phyloP scores from a whole-genome alignment of 2,329 filamentous ascomycete species.

The Penicillium brasilianum region DNA sequence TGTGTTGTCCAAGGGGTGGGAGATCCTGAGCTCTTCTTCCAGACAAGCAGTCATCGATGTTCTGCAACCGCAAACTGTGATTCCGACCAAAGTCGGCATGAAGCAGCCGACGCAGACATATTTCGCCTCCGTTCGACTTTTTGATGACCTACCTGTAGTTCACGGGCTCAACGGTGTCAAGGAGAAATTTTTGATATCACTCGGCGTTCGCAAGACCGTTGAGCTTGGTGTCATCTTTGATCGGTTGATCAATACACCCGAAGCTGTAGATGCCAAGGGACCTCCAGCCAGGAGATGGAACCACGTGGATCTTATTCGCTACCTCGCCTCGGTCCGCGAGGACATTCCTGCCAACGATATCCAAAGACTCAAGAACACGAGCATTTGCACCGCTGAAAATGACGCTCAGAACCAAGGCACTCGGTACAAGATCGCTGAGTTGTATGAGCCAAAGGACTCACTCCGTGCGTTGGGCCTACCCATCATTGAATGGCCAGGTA shows the following conservation, averaged over 20 bases:
- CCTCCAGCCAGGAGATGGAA: constrained; percentile 71
- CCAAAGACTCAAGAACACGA: constrained; percentile 74
- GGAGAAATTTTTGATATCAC: constrained; percentile 80
- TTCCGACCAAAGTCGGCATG: constrained; percentile 93
- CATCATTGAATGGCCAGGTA: constrained; percentile 81
- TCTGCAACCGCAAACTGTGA: constrained; percentile 71
- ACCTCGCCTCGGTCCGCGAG: constrained; percentile 83
- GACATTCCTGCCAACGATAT: constrained; percentile 88
- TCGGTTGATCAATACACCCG: constrained; percentile 70
- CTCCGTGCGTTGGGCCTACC: constrained; percentile 74
- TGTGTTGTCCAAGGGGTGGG: constrained; percentile 88
- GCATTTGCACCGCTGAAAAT: constrained; percentile 78
- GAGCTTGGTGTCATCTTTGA: constrained; percentile 94
- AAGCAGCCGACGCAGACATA: constrained; percentile 83
- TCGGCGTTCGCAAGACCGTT: constrained; percentile 94
- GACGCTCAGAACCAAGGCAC: constrained; percentile 62
- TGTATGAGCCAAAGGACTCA: constrained; percentile 78
- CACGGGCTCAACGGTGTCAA: constrained; percentile 78
- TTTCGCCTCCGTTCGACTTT: constrained; percentile 90
- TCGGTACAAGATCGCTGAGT: constrained; percentile 72
- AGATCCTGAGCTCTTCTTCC: constrained; percentile 69
- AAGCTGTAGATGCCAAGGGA: constrained; percentile 53
- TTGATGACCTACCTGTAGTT: constrained; percentile 88
- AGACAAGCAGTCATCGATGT: constrained; percentile 69
- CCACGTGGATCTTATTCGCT: constrained; percentile 92